phyloP scores from a whole-genome alignment of 1,284 basidiomycete species.

The Sporisorium graminicola region DNA sequence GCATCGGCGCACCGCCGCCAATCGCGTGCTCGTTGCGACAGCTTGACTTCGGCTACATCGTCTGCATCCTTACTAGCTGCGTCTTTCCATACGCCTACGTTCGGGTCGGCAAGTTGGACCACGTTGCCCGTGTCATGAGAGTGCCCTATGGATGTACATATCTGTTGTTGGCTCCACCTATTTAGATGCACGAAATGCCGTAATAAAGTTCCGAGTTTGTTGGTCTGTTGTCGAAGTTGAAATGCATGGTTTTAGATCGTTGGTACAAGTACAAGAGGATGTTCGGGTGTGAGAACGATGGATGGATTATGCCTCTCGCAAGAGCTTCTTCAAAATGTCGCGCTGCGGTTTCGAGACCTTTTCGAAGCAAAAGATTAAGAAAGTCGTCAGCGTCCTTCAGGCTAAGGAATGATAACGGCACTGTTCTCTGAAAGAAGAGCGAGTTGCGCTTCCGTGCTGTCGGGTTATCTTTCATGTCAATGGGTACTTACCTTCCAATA shows the following conservation, averaged over 20 bases:
- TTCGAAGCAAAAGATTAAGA: not conserved
- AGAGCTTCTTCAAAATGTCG: conserved; percentile 44
- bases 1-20: conserved; percentile 9
- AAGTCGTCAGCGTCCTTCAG: not conserved
- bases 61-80: conserved; percentile 7
- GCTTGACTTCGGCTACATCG: conserved; percentile 19
- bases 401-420: not conserved
- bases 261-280: conserved; percentile 41
- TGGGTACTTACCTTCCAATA: conserved; percentile 55
- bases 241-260: conserved; percentile 8
- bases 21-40: conserved; percentile 13
- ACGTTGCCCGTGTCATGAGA: conserved; percentile 16
- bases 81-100: conserved; percentile 38
- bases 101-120: conserved; percentile 24
- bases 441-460: not conserved
- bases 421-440: not conserved
- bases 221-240: not conserved
- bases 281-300: not conserved
- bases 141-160: not conserved
- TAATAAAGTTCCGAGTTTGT: not conserved
- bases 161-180: not conserved
- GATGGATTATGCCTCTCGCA: conserved; percentile 34
- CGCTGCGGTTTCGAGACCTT: conserved; percentile 51
- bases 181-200: not conserved
- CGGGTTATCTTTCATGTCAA: too few species aligned